Conservation (phyloP, 2,329 filamentous ascomycete species). For the Microcyclospora pomicola region DNA sequence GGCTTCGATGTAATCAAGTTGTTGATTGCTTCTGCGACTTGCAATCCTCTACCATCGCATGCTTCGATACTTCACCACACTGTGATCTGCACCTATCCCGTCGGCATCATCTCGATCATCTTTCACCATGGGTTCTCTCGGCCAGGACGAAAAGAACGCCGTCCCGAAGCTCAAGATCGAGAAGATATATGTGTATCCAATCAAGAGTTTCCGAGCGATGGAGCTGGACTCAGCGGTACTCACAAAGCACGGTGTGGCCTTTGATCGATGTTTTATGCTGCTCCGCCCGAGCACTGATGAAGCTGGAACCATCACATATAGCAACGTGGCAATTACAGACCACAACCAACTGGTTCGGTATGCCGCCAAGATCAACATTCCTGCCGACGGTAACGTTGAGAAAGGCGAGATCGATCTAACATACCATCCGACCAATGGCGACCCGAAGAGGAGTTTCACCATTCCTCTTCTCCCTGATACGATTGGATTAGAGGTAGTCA, state of each 20-base stretch:
- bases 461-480: constrained; percentile 29
- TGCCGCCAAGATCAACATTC: constrained; percentile 23
- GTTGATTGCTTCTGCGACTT: no score
- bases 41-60: no score
- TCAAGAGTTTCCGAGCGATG: constrained; percentile 32
- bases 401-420: constrained; percentile 25
- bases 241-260: constrained; percentile 31
- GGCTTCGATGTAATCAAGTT: no score
- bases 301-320: constrained; percentile 11
- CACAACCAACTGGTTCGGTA: constrained; percentile 30
- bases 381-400: constrained; percentile 15
- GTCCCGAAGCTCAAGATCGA: constrained; percentile 11
- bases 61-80: no score
- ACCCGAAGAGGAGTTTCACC: constrained; percentile 16
- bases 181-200: constrained; percentile 34
- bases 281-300: constrained; percentile 24
- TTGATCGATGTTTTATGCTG: constrained; percentile 32
- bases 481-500: constrained; percentile 21
- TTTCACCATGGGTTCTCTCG: no score
- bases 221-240: constrained; percentile 26
- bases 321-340: constrained; percentile 30
- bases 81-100: no score
- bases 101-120: no score
- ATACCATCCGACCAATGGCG: constrained; percentile 23
- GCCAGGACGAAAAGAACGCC: no score